A percentile compares a stretch with the other conserved stretches of the same genome.
These are phyloP conservation scores for Globisporangium paddicum DNA, from an alignment of 352 stramenopile species.

Conservation along the genomic window DNA sequence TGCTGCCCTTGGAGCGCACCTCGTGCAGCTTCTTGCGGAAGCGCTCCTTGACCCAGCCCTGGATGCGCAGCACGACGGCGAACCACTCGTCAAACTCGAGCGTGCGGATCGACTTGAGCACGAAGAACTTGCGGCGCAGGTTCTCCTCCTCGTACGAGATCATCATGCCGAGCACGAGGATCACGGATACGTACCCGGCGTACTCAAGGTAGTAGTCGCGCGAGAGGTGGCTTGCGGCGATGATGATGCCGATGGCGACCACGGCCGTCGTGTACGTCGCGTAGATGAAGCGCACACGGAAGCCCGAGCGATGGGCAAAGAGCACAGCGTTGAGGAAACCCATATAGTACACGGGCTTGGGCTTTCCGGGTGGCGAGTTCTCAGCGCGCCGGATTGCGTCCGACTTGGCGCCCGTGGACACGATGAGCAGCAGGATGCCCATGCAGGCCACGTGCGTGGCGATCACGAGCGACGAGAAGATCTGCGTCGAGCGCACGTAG, in stretches of 20 bases:
- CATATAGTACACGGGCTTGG: slow-evolving; percentile 81
- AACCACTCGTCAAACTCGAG: slow-evolving; percentile 85
- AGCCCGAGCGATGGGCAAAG: slow-evolving; percentile 71
- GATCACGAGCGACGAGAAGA: slow-evolving; percentile 73
- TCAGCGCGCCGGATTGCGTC: slow-evolving; percentile 20
- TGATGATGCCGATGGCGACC: slow-evolving; percentile 57
- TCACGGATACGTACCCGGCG: slow-evolving; percentile 55
- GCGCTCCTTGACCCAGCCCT: slow-evolving; percentile 65
- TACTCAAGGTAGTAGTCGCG: slow-evolving; percentile 69
- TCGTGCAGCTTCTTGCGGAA: slow-evolving; percentile 54
- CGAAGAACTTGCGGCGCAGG: slow-evolving; percentile 71
- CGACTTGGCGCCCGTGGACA: slow-evolving; percentile 40
- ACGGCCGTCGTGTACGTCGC: slow-evolving; percentile 67
- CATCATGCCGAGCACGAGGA: slow-evolving; percentile 80
- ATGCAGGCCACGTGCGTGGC: slow-evolving; percentile 65
- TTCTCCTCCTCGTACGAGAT: slow-evolving; percentile 82
- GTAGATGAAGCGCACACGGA: slow-evolving; percentile 79
- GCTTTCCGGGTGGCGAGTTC: slow-evolving; percentile 28
- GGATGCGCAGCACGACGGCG: slow-evolving; percentile 61
- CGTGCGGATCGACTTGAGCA: slow-evolving; percentile 76
- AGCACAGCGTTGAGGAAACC: slow-evolving; percentile 78
- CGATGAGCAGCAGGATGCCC: slow-evolving; percentile 61
- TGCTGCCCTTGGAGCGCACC: slow-evolving; percentile 47
- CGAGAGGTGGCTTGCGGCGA: slow-evolving; percentile 46
- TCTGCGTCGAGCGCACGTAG: slow-evolving; percentile 74